These are phyloP conservation scores for Pleurotus salmoneostramineus DNA, from an alignment of 768 basidiomycete species.

Conservation along the genomic window DNA sequence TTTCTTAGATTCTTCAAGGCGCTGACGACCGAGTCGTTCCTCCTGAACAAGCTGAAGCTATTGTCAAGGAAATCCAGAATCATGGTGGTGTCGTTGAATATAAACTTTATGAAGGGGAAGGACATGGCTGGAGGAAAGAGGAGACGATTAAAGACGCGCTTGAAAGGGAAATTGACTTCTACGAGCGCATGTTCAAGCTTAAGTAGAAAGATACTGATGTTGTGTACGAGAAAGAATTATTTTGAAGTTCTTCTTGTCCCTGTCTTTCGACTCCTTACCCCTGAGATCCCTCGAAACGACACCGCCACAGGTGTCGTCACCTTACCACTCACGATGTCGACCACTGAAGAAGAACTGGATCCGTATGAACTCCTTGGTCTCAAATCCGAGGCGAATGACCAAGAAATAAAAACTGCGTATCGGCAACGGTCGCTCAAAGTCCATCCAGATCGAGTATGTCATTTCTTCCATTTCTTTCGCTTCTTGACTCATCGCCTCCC, in stretches of 20 bases:
- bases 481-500: slow-evolving; percentile 13
- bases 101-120: slow-evolving; percentile 60
- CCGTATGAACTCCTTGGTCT: slow-evolving; percentile 73
- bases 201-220: slow-evolving; percentile 5
- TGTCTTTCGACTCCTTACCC: too few relatives aligned
- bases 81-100: slow-evolving; percentile 54
- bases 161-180: slow-evolving; percentile 51
- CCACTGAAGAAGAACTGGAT: slow-evolving; percentile 55
- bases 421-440: slow-evolving; percentile 78
- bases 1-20: slow-evolving; percentile 63
- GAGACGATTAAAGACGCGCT: slow-evolving; percentile 51
- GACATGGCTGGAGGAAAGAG: slow-evolving; percentile 59
- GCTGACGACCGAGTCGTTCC: slow-evolving; percentile 61
- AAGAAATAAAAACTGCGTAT: slow-evolving; percentile 78
- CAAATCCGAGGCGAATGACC: slow-evolving; percentile 62
- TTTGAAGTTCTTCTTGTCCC: too few relatives aligned
- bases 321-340: slow-evolving; percentile 14
- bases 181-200: slow-evolving; percentile 39
- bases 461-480: slow-evolving; percentile 3
- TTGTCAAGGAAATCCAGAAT: slow-evolving; percentile 48
- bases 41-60: slow-evolving; percentile 57
- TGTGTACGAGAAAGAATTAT: too few relatives aligned
- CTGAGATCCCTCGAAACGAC: too few relatives aligned
- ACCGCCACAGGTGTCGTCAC: not conserved
- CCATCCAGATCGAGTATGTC: slow-evolving; percentile 78